A percentile compares a stretch with the other conserved stretches of the same genome.
phyloP scores from a whole-genome alignment of 306 rosid species.

The Pachyrhizus erosus region DNA sequence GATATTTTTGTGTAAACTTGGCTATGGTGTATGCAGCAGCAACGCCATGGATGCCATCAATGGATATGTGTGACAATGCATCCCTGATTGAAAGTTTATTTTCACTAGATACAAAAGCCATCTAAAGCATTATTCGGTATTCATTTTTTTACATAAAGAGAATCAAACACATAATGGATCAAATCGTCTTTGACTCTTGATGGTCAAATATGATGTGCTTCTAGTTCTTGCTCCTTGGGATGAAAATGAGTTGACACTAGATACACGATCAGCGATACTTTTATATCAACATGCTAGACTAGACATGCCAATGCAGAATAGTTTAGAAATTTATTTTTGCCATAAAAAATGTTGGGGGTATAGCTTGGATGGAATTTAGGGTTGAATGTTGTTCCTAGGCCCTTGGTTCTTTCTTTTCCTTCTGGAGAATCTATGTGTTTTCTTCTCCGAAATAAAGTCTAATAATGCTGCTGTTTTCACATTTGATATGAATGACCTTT shows the following conservation, averaged over 20 bases:
- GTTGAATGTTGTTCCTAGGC: background rate
- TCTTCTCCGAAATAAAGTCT: background rate
- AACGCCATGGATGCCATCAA: background rate
- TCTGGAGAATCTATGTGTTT: background rate
- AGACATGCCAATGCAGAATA: conserved; percentile 12
- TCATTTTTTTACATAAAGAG: background rate
- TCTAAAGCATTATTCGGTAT: background rate
- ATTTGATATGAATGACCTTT: background rate
- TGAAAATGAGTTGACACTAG: conserved; percentile 1
- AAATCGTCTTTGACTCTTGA: background rate
- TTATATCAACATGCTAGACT: background rate
- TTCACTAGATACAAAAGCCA: background rate
- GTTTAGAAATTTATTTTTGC: background rate
- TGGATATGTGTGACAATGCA: background rate
- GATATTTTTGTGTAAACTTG: background rate
- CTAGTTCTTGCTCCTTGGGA: background rate
- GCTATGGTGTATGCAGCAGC: background rate
- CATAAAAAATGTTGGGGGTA: background rate
- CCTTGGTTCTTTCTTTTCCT: background rate
- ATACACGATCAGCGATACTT: background rate
- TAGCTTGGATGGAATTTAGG: background rate
- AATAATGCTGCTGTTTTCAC: background rate
- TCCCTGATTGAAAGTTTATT: background rate
- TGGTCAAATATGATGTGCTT: conserved; percentile 3
- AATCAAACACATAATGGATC: background rate